These are phyloP conservation scores for Triticum urartu DNA, from an alignment of 176 grass and related monocot species.

Conservation along the genomic window DNA sequence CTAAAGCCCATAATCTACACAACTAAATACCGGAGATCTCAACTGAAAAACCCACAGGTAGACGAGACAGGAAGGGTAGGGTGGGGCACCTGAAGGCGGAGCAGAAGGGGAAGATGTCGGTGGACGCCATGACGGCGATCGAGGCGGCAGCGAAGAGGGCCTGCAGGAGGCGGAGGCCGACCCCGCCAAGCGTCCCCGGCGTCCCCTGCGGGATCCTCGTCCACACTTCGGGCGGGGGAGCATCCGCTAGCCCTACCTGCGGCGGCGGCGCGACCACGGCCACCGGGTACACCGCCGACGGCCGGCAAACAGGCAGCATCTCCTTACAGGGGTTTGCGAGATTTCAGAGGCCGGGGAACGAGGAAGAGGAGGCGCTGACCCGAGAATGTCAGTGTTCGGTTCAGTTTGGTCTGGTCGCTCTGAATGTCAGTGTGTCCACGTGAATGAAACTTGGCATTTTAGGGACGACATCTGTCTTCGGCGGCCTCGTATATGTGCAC, in stretches of 20 bases:
- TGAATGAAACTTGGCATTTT: no score
- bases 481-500: neutral
- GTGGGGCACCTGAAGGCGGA: slow-evolving; percentile 72
- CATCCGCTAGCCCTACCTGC: slow-evolving; percentile 24
- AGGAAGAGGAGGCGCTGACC: neutral
- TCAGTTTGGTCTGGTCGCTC: neutral
- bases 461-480: neutral
- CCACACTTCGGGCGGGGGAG: slow-evolving; percentile 51
- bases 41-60: neutral
- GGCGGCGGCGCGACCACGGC: slow-evolving; percentile 62
- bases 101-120: slow-evolving; percentile 73
- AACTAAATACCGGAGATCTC: neutral
- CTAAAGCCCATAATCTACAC: neutral
- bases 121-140: slow-evolving; percentile 66
- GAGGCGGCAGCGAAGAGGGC: slow-evolving; percentile 61
- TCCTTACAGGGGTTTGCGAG: neutral
- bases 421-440: neutral
- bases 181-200: slow-evolving; percentile 56
- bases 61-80: neutral
- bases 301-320: slow-evolving; percentile 60
- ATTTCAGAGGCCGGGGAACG: neutral
- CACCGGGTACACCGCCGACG: slow-evolving; percentile 73
- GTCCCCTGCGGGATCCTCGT: slow-evolving; percentile 77
- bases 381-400: neutral
- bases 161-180: slow-evolving; percentile 65